Base-by-base conservation (phyloP, 2,329 filamentous ascomycete species). In the Sclerotiophoma versabilis region DNA sequence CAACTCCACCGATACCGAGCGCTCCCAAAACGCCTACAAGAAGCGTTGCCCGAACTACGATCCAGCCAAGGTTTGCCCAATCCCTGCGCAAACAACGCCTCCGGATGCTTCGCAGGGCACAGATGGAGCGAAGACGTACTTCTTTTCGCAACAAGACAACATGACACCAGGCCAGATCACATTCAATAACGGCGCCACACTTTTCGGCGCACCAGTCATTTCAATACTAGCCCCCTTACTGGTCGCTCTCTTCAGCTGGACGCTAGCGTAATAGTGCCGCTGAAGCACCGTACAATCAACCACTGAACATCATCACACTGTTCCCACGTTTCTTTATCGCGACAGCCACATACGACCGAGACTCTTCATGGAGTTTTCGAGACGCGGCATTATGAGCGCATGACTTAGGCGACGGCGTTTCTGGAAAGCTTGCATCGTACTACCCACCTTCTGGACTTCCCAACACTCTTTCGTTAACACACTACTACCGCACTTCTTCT, bases 1-100 rank as follows among this genome's bases (percentile, higher is more conserved):
- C 78, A 93, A 93, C 77, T 87, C 87, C 14, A 87, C 87, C 19
- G 62, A 72, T 25, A 57, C 61, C 0, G 62, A 62, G 9, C 64
- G 66, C 20, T 63, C 65, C 26, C 64, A 68, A 49, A 62, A 71
- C 26, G 66, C 43, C 7, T 73, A 75, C 62, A 64, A 57, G 44
- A 57, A 69, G 30, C 68, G 70, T 12, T 76, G 74, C 52, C 59
- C 68, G 2, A 65, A 26, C 3, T 70, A 58, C 38, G 66, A 73
- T 30, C 49, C 64, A 1, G 41, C 57, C 4, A 70, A 70, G 37
- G 68, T 72, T 2, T 76, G 74, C 61, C 43, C 64, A 7, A 75
- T 76, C 25, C 73, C 72, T 2, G 60, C 63, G 26, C 73, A 74
- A 53, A 70, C 57, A 25, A 52, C 57, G 1, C 53, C 71, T 15